phyloP scores from a whole-genome alignment of 176 grass and related monocot species.

The Olyra latifolia region DNA sequence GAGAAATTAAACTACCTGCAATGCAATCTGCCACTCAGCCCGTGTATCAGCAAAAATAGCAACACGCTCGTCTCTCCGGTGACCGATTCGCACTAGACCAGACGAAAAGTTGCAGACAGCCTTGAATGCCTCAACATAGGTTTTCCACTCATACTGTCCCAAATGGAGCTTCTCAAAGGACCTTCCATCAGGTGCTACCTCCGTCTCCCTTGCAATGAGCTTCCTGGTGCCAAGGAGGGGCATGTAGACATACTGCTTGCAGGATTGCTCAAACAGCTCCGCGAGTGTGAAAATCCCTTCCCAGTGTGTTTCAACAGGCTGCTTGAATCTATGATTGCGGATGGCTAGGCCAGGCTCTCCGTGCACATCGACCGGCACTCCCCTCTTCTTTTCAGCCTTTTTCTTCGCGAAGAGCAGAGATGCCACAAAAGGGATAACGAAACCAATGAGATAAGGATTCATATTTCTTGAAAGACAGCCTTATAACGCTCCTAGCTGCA shows the following conservation, averaged over 20 bases:
- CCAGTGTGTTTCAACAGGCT: conserved; percentile 66
- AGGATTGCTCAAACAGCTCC: conserved; percentile 76
- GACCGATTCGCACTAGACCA: conserved; percentile 70
- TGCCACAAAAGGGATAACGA: conserved; percentile 59
- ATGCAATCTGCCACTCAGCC: conserved; percentile 87
- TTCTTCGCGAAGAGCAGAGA: conserved; percentile 57
- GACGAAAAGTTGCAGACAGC: conserved; percentile 74
- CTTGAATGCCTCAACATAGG: conserved; percentile 72
- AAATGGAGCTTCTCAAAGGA: conserved; percentile 94
- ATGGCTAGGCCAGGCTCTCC: conserved; percentile 62
- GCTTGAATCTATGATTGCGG: conserved; percentile 60
- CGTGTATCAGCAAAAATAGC: conserved; percentile 93
- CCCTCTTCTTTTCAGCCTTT: conserved; percentile 67
- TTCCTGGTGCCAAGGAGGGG: conserved; percentile 79
- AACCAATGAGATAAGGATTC: conserved; percentile 73
- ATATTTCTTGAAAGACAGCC: conserved; percentile 25
- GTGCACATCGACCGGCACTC: conserved; percentile 53
- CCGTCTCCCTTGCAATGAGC: conserved; percentile 60
- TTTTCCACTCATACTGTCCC: conserved; percentile 85
- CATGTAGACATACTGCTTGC: conserved; percentile 62
- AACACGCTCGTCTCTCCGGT: conserved; percentile 56
- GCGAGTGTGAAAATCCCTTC: conserved; percentile 80
- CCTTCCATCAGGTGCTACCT: conserved; percentile 57
- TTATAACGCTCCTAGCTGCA: background rate
- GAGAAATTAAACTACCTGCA: conserved; percentile 64